Evolutionary conservation across 108 stramenopile species (phyloP), one percentile per base, ranked within the genome.

Genomic region (Nitzschia sp.): DNA sequence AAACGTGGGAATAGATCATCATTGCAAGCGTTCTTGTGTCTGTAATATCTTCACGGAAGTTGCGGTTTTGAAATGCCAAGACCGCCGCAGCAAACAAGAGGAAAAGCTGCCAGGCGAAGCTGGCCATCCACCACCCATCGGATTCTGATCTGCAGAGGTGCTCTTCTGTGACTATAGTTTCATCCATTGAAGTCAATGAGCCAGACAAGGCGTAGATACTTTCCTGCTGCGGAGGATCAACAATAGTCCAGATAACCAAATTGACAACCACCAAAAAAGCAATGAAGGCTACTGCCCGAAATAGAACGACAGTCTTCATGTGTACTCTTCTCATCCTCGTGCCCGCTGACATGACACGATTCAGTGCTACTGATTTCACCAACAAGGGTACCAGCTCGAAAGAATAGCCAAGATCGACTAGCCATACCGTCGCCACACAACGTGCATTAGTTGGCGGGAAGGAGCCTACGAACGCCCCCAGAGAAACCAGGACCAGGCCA

Each of bases 101-200:
- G 13, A 63, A 26, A 36, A 21, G 34, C 29, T 63, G 38, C 61
- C 61, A 63, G 25, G 46, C 6, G 2, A 63, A 3, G 23, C 61
- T 63, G n/a, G 36, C 64, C 18, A 66, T 47, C 29, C 15, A 32
- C 64, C 64, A 66, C 19, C 26, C 28, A 51, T 66, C 21, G 3
- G 49, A 53, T 1, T 23, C 31, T 1, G 51, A 53, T n/a, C 18
- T 21, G 19, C 64, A 66, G 30, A 23, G 32, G 30, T 49, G 5
- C 1, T 24, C 25, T 1, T 19, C 8, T 21, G 2, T 32, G 1
- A 66, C 64, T 23, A 66, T 32, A 51, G 30, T 49, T 4, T 66
- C 51, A 1, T 24, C 48, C 9, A 1, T 4, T 1, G 47, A 27
- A 2, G 48, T 51, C 6, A 35, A 6, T 0, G 17, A 1, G 1